Evolutionary conservation across 225 moss, liverwort and hornwort genomes (phyloP).

Genomic region (Bryum argenteum): DNA sequence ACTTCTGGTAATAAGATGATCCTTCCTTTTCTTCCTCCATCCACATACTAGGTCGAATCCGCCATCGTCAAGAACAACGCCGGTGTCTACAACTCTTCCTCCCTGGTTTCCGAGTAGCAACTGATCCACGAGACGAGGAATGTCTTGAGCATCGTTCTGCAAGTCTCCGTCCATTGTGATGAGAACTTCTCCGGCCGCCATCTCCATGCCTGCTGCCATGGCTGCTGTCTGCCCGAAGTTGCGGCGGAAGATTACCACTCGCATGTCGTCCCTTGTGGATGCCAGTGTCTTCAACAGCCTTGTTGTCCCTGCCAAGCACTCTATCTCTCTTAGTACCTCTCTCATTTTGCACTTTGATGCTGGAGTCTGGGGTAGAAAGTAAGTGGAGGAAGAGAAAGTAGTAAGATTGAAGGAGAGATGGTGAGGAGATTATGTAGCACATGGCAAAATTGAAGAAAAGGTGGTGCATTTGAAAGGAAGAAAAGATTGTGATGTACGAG

Average conservation of each 20-base stretch:
- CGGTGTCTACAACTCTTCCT: slow-evolving; percentile 32
- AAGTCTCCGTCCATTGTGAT: slow-evolving; percentile 63
- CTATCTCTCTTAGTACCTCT: too few relatives aligned
- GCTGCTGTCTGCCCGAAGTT: slow-evolving; percentile 69
- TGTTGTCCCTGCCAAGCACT: slow-evolving; percentile 56
- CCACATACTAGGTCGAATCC: slow-evolving; percentile 65
- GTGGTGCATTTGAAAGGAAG: too few relatives aligned
- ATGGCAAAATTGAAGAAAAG: too few relatives aligned
- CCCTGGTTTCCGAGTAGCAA: slow-evolving; percentile 38
- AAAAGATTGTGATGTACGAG: too few relatives aligned
- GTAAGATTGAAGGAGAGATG: too few relatives aligned
- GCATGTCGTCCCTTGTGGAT: slow-evolving; percentile 54
- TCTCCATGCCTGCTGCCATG: slow-evolving; percentile 60
- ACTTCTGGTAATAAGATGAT: slow-evolving; percentile 40
- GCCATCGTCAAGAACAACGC: slow-evolving; percentile 52
- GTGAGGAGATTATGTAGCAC: too few relatives aligned
- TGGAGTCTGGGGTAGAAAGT: too few relatives aligned
- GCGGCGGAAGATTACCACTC: slow-evolving; percentile 45
- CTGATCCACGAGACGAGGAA: slow-evolving; percentile 46
- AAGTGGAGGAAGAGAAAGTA: too few relatives aligned
- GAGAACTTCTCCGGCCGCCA: slow-evolving; percentile 49
- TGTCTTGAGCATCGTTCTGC: slow-evolving; percentile 62
- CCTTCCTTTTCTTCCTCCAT: slow-evolving; percentile 54
- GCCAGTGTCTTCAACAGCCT: slow-evolving; percentile 51
- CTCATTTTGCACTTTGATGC: too few relatives aligned